A percentile compares a stretch with the other conserved stretches of the same genome.
Conservation (phyloP, 306 rosid species). For the Citrullus amarus region DNA sequence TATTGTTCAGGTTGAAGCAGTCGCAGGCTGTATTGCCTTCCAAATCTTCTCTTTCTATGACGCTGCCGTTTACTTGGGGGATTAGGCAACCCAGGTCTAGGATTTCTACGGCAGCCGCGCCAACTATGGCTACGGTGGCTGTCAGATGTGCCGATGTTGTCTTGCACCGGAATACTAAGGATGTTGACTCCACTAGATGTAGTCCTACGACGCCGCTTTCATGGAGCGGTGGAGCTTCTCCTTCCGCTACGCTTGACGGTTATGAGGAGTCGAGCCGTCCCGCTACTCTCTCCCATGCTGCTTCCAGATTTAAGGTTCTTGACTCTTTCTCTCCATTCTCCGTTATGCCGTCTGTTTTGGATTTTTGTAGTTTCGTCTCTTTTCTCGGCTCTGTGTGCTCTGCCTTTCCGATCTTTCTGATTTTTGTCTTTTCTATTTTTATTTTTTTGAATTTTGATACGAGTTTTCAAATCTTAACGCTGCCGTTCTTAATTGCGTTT, state of each 20-base stretch:
- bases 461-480: neutral
- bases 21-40: constrained; percentile 26
- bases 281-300: constrained; percentile 14
- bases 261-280: constrained; percentile 49
- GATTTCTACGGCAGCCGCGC: neutral
- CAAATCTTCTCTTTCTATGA: constrained; percentile 18
- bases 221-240: constrained; percentile 81
- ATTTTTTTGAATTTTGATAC: neutral
- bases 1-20: constrained; percentile 56
- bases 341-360: neutral
- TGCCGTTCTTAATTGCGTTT: neutral
- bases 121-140: neutral
- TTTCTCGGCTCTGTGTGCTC: neutral
- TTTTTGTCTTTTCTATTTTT: neutral
- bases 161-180: constrained; percentile 19
- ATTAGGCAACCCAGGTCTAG: constrained; percentile 46
- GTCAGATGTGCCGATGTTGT: constrained; percentile 36
- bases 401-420: neutral
- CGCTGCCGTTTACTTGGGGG: constrained; percentile 45
- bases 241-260: constrained; percentile 59
- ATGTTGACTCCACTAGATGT: constrained; percentile 56
- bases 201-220: constrained; percentile 94
- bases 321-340: neutral
- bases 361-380: neutral
- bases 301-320: constrained; percentile 81